Evolutionary conservation across 495 filamentous ascomycete species (phyloP).

Genomic region (Aspergillus biplanus): DNA sequence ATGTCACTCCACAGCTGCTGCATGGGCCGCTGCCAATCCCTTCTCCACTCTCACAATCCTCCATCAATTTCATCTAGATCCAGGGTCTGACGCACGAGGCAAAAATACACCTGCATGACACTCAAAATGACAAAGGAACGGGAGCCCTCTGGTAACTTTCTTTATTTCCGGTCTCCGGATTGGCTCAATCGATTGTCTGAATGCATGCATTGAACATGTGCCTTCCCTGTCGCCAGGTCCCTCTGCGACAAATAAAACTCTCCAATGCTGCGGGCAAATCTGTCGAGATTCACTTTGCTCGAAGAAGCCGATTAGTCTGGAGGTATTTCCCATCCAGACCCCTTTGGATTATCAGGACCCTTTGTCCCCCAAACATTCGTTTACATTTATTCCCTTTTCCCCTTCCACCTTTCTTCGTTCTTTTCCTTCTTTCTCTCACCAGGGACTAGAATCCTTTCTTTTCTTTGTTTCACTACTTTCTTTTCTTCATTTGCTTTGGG

Average conservation of each 20-base stretch:
- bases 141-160: slow-evolving; percentile 26
- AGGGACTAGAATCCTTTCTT: slow-evolving; percentile 13
- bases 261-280: slow-evolving; percentile 27
- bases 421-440: slow-evolving; percentile 19
- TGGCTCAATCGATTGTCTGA: slow-evolving; percentile 28
- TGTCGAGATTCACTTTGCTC: slow-evolving; percentile 20
- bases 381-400: slow-evolving; percentile 17
- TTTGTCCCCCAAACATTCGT: slow-evolving; percentile 25
- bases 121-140: slow-evolving; percentile 39
- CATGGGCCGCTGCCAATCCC: slow-evolving; percentile 39
- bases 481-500: not conserved
- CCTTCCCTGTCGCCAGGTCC: slow-evolving; percentile 23
- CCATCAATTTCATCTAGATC: slow-evolving; percentile 41
- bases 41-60: slow-evolving; percentile 31
- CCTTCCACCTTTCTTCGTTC: slow-evolving; percentile 22
- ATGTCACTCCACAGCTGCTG: slow-evolving; percentile 32
- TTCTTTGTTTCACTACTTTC: slow-evolving; percentile 11
- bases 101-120: slow-evolving; percentile 41
- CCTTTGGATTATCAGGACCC: slow-evolving; percentile 9
- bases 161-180: slow-evolving; percentile 26
- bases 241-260: slow-evolving; percentile 29
- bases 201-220: slow-evolving; percentile 32
- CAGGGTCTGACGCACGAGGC: slow-evolving; percentile 41
- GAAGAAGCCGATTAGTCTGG: slow-evolving; percentile 22
- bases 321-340: slow-evolving; percentile 14